phyloP scores from a whole-genome alignment of 192 early-diverging fungal genomes.

The Dissophora ornata region DNA sequence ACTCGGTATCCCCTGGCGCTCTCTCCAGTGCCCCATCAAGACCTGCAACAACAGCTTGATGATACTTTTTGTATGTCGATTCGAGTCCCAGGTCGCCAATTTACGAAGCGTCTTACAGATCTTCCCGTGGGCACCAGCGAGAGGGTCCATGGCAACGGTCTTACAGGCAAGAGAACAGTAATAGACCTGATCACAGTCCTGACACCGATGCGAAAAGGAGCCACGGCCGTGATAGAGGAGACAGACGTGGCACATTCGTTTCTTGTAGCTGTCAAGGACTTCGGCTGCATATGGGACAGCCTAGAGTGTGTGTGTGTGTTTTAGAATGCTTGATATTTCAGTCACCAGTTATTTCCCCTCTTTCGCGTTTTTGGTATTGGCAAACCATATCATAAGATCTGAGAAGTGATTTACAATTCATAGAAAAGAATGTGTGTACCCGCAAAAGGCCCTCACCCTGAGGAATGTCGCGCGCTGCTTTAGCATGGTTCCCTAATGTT shows the following conservation, averaged over 20 bases:
- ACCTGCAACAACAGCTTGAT: conserved; percentile 66
- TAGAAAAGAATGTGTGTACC: conserved; percentile 15
- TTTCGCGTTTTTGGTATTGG: too few species aligned
- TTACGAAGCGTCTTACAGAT: conserved; percentile 64
- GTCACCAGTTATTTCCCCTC: too few species aligned
- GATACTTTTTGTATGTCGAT: conserved; percentile 72
- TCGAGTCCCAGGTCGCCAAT: conserved; percentile 69
- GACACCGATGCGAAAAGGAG: conserved; percentile 64
- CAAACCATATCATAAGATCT: too few species aligned
- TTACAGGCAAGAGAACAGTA: conserved; percentile 65
- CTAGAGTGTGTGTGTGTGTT: conserved; percentile 13
- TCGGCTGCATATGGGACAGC: conserved; percentile 48
- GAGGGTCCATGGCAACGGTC: conserved; percentile 53
- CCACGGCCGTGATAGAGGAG: conserved; percentile 62
- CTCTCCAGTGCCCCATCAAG: conserved; percentile 54
- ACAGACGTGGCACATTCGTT: conserved; percentile 72
- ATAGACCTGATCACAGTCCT: conserved; percentile 70
- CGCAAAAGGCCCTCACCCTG: conserved; percentile 44
- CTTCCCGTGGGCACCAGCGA: conserved; percentile 28
- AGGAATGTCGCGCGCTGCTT: conserved; percentile 42
- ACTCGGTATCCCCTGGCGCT: conserved; percentile 45
- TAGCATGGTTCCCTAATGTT: conserved; percentile 39
- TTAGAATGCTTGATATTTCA: too few species aligned
- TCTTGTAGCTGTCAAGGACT: conserved; percentile 72
- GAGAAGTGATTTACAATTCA: too few species aligned